Evolutionary conservation across 228 moss, liverwort and hornwort species (phyloP).

Genomic region (Sphagnum fallax): DNA sequence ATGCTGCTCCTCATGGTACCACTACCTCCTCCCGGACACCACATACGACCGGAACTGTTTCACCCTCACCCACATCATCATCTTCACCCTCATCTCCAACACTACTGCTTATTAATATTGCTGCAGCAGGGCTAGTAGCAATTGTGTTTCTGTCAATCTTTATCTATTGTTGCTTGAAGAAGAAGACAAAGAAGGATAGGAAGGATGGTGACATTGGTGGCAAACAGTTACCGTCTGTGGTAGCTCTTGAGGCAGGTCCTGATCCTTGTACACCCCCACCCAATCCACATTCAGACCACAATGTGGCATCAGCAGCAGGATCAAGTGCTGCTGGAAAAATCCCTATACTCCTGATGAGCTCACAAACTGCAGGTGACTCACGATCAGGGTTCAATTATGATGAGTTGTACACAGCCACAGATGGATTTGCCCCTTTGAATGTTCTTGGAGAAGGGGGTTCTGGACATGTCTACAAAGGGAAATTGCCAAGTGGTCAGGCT

Average conservation of each 20-base stretch:
- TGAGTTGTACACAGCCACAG: too few species aligned
- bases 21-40: not conserved
- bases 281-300: too few species aligned
- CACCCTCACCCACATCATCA: too few species aligned
- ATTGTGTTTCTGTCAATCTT: slow-evolving; percentile 15
- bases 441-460: too few species aligned
- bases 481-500: too few species aligned
- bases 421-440: too few species aligned
- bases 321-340: slow-evolving; percentile 6
- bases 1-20: slow-evolving; percentile 4
- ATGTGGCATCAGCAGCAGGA: too few species aligned
- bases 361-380: slow-evolving; percentile 57
- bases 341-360: slow-evolving; percentile 57
- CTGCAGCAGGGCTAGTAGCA: slow-evolving; percentile 38
- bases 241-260: too few species aligned
- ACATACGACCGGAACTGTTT: not conserved
- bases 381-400: slow-evolving; percentile 81
- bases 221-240: slow-evolving; percentile 3
- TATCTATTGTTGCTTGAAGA: slow-evolving; percentile 18
- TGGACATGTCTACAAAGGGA: too few species aligned
- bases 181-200: slow-evolving; percentile 20
- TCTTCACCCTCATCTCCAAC: too few species aligned
- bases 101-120: slow-evolving; percentile 20
- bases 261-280: too few species aligned
- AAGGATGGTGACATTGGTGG: slow-evolving; percentile 30